These are phyloP conservation scores for Salicornia ramosissima DNA, from an alignment of 148 eudicot genomes.

Conservation along the genomic window DNA sequence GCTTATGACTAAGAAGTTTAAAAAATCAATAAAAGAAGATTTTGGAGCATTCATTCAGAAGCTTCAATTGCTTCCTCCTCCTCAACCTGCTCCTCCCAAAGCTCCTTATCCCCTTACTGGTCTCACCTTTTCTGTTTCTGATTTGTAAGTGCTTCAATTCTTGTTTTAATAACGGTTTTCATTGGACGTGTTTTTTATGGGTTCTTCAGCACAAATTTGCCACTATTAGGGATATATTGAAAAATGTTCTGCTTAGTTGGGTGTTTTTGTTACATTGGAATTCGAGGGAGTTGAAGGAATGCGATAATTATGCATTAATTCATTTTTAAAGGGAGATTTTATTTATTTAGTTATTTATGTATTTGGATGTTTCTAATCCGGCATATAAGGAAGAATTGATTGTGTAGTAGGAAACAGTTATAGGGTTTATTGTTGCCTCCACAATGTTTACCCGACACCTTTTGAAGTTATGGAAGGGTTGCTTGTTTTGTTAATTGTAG, in stretches of 20 bases:
- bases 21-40: slow-evolving; percentile 55
- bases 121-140: slow-evolving; percentile 82
- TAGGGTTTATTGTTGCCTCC: no score
- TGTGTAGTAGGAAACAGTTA: no score
- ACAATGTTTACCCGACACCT: no score
- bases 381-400: no score
- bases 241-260: neutral
- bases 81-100: slow-evolving; percentile 96
- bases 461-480: no score
- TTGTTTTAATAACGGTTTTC: neutral
- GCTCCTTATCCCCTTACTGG: slow-evolving; percentile 85
- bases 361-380: no score
- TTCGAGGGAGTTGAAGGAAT: neutral
- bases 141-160: slow-evolving; percentile 46
- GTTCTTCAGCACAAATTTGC: no score
- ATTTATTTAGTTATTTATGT: neutral
- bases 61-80: slow-evolving; percentile 78
- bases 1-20: slow-evolving; percentile 65
- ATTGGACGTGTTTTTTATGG: neutral
- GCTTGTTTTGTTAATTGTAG: neutral
- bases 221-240: neutral
- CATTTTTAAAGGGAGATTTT: neutral
- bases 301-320: neutral
- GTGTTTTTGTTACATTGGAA: neutral
- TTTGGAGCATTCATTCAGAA: slow-evolving; percentile 73